Percentiles rank a stretch among this genome's conserved stretches.
Evolutionary conservation across 257 asterid species (phyloP).

Genomic region (Nicotiana sylvestris): DNA sequence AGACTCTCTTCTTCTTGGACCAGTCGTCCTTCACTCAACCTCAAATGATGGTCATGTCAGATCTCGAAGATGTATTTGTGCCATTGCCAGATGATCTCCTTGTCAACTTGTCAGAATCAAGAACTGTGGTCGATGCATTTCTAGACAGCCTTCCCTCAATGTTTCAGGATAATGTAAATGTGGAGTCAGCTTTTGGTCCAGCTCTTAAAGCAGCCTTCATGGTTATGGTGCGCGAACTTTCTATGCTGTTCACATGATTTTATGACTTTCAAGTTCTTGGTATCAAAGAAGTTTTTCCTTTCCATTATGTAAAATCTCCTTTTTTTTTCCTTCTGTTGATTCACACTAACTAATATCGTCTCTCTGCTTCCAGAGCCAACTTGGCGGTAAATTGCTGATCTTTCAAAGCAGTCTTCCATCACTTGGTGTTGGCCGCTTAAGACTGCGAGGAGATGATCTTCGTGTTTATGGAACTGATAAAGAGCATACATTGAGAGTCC

Average conservation of each 20-base stretch:
- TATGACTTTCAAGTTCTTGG: not conserved
- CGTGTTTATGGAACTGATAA: conserved; percentile 88
- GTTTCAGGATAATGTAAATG: conserved; percentile 85
- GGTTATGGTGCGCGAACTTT: conserved; percentile 76
- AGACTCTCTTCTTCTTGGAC: conserved; percentile 23
- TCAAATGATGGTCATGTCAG: conserved; percentile 88
- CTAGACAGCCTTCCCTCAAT: conserved; percentile 90
- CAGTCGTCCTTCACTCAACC: conserved; percentile 88
- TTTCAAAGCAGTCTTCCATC: conserved; percentile 94
- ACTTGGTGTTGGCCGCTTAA: conserved; percentile 88
- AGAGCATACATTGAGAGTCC: conserved; percentile 70
- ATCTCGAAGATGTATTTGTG: conserved; percentile 74
- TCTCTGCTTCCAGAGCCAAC: conserved; percentile 71
- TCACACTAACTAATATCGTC: not conserved
- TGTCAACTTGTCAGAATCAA: conserved; percentile 95
- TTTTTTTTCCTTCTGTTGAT: conserved; percentile 1
- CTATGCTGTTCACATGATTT: not conserved
- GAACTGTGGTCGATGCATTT: conserved; percentile 86
- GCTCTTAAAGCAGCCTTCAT: conserved; percentile 90
- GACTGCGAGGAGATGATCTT: conserved; percentile 87
- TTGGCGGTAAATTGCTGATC: conserved; percentile 93
- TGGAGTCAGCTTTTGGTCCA: conserved; percentile 99
- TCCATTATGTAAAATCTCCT: not conserved
- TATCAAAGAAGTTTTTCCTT: conserved; percentile 8
- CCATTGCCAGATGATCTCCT: conserved; percentile 90